Base-by-base conservation (phyloP, 1,284 basidiomycete genomes). In the Trametes hirsuta region DNA sequence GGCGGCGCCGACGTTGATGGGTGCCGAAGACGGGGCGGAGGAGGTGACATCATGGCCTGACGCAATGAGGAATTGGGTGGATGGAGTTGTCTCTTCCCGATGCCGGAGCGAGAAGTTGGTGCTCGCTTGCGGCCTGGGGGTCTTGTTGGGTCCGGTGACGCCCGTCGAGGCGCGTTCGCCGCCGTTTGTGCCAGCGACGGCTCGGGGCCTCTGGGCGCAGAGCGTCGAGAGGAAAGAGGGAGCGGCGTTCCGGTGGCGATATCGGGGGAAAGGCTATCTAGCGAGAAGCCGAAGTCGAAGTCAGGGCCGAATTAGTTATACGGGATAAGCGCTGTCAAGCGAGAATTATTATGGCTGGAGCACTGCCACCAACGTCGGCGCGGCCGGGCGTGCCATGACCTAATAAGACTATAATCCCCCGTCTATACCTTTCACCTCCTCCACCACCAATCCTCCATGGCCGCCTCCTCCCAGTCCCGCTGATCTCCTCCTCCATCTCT, bases 311-410 rank as follows among this genome's bases (percentile, higher is more conserved):
- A 25, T 21, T 15, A 18, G 52, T 18, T 6, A 18, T 6, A 10
- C n/a, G 8, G 12, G 25, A 21, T 5, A 11, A 18, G 18, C 18
- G 18, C 18, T 4, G 21, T 22, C 12, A 52, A 44, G 42, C 52
- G 42, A 53, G 52, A 25, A 45, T 37, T 36, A 53, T 53, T 53
- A 37, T 5, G 42, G 39, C 47, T 41, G 6, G 39, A 25, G 41
- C 61, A 63, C 58, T 34, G 61, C 61, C 61, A 63, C 61, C 42
- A 45, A 54, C 44, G 51, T 45, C 24, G 47, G 61, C 47, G 52
- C 9, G 24, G 34, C 52, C 42, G 35, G 44, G 21, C 44, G 41
- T 21, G 42, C 30, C 10, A 46, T 53, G 53, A 35, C 46, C 53
- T 53, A 59, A 59, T 62, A 53, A 45, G 46, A 37, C 42, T 53